These are phyloP conservation scores for Abrus precatorius DNA, from an alignment of 306 rosid genomes.

Conservation along the genomic window DNA sequence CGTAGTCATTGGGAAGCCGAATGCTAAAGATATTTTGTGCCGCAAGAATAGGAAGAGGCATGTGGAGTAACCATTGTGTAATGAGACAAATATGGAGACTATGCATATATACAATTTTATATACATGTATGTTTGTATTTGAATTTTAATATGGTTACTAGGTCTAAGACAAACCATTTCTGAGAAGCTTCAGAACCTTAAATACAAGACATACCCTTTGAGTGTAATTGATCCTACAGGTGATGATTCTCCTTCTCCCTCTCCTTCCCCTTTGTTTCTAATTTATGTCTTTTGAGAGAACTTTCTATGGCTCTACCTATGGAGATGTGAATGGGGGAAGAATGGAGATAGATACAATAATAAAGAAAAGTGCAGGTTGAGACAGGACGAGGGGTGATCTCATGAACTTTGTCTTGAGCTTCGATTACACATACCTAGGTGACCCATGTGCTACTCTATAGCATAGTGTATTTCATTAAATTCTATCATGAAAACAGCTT, in stretches of 20 bases:
- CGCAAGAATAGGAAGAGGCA: slow-evolving; percentile 59
- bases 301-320: slow-evolving; percentile 6
- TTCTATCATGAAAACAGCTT: not conserved
- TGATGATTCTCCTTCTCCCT: not conserved
- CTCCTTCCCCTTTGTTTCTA: slow-evolving; percentile 7
- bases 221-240: slow-evolving; percentile 5
- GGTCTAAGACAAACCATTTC: too few species aligned
- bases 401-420: slow-evolving; percentile 49
- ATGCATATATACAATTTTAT: not conserved
- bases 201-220: slow-evolving; percentile 18
- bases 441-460: slow-evolving; percentile 40
- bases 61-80: slow-evolving; percentile 55
- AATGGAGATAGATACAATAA: slow-evolving; percentile 18
- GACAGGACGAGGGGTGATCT: slow-evolving; percentile 17
- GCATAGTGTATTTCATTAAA: slow-evolving; percentile 19
- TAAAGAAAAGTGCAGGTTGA: slow-evolving; percentile 28
- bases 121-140: too few species aligned
- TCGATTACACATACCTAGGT: slow-evolving; percentile 22
- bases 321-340: slow-evolving; percentile 6
- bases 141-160: not conserved
- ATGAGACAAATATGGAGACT: slow-evolving; percentile 43
- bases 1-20: slow-evolving; percentile 39
- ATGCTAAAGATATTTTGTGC: slow-evolving; percentile 41
- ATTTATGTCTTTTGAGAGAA: not conserved
- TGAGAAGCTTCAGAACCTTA: slow-evolving; percentile 13